These are phyloP conservation scores for Lagenaria siceraria DNA, from an alignment of 306 rosid genomes.

Conservation along the genomic window DNA sequence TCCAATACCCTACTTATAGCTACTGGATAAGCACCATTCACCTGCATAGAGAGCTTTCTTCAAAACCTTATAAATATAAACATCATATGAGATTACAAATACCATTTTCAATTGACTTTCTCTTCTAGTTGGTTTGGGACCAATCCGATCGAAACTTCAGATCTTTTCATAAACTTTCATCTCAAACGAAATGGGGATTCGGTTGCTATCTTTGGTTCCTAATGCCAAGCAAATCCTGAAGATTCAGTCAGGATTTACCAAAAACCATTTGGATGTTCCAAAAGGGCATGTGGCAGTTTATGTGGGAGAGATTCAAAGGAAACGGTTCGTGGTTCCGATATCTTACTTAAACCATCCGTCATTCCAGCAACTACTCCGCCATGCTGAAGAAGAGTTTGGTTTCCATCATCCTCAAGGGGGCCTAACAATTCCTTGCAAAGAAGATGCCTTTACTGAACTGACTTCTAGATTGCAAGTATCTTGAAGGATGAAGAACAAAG, in stretches of 20 bases:
- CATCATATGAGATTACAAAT: background rate
- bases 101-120: background rate
- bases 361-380: slow-evolving; percentile 6
- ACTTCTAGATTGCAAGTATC: slow-evolving; percentile 8
- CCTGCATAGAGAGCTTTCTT: background rate
- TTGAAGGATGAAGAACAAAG: background rate
- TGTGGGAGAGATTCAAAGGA: background rate
- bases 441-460: slow-evolving; percentile 22
- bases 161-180: background rate
- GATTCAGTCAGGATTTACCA: background rate
- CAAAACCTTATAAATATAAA: background rate
- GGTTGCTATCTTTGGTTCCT: background rate
- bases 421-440: slow-evolving; percentile 31
- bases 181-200: background rate
- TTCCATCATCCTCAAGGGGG: slow-evolving; percentile 34
- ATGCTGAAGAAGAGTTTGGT: slow-evolving; percentile 34
- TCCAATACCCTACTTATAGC: background rate
- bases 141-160: background rate
- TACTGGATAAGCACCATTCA: background rate
- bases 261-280: slow-evolving; percentile 1
- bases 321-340: slow-evolving; percentile 6
- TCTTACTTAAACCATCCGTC: slow-evolving; percentile 19
- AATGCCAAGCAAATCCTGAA: background rate
- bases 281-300: slow-evolving; percentile 7
- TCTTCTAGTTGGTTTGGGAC: background rate